Evolutionary conservation across 495 filamentous ascomycete species (phyloP).

Genomic region (Melanomma pulvis-pyrius): DNA sequence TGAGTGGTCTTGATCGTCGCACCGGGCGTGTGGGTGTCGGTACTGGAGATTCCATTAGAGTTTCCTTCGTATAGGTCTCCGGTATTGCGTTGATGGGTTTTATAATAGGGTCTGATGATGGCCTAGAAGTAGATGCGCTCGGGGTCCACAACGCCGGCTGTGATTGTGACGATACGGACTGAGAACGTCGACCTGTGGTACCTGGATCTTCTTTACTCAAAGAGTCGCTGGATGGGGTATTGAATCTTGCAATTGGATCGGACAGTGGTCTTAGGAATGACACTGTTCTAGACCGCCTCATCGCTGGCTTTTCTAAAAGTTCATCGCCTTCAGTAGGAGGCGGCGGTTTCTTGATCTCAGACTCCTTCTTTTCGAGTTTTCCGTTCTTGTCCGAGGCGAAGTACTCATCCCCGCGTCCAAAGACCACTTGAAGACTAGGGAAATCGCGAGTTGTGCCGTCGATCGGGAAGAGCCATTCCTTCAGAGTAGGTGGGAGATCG

Average conservation of each 20-base stretch:
- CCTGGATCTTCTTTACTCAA: background rate
- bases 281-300: slow-evolving; percentile 20
- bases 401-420: slow-evolving; percentile 50
- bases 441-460: slow-evolving; percentile 48
- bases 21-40: background rate
- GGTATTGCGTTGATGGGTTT: background rate
- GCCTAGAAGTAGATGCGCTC: background rate
- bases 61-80: background rate
- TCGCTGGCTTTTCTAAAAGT: slow-evolving; percentile 20
- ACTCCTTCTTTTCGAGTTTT: slow-evolving; percentile 40
- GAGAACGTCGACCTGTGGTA: background rate
- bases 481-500: slow-evolving; percentile 45
- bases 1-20: slow-evolving; percentile 12
- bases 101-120: background rate
- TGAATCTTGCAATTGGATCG: slow-evolving; percentile 1
- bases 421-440: slow-evolving; percentile 47
- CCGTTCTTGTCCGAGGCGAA: slow-evolving; percentile 49
- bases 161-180: background rate
- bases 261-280: slow-evolving; percentile 27
- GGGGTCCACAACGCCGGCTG: background rate
- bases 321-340: slow-evolving; percentile 5
- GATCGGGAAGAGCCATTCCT: slow-evolving; percentile 48
- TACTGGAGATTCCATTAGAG: background rate
- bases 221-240: slow-evolving; percentile 3
- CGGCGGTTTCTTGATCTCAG: slow-evolving; percentile 21